Base-by-base conservation (phyloP, 78 protist species). In the Dictyostelium intermedium region DNA sequence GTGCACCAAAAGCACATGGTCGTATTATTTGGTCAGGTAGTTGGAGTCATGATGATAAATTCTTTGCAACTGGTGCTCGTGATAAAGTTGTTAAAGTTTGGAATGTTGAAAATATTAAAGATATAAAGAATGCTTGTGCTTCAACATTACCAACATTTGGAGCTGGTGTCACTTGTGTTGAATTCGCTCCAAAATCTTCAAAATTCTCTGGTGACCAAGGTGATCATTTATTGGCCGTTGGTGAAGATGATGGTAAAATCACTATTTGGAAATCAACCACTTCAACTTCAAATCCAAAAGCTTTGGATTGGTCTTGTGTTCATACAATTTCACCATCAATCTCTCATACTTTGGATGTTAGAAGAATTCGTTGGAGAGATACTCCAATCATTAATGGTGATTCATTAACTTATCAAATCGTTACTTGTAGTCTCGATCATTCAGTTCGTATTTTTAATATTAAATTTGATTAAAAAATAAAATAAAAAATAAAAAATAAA, bases 181-280 rank as follows among this genome's bases (percentile, higher is more conserved):
- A 82, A 73, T 93, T 86, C 53, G 69, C 93, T 45, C 93, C 93
- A 78, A 56, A 77, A 34, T 37, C 69, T 10, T 5, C 18, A 14
- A 16, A 60, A 20, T 25, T 41, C n/a, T 7, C 47, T 23, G 45
- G 37, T 16, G 80, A 93, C 27, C 66, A 56, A 14, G 66, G 66
- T 56, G 20, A 25, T 27, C 25, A 82, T 77, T 39, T 83, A 30
- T 37, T 93, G 43, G 91, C 96, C 0, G 96, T 93, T 16, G 96
- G 96, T 82, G 91, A 87, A 35, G 96, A 93, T 16, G 93, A 93
- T 35, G 96, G 96, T n/a, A 85, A 83, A 47, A 93, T 93, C 32
- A 84, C 93, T 7, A 82, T 93, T 56, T 93, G 93, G 92, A 85
- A 47, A 69, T 80, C 74, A 14, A 45, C 73, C 32, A 63, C 34